A percentile compares a stretch with the other conserved stretches of the same genome.
phyloP scores from a whole-genome alignment of 2,329 filamentous ascomycete genomes.

The Didymella arachidicola region DNA sequence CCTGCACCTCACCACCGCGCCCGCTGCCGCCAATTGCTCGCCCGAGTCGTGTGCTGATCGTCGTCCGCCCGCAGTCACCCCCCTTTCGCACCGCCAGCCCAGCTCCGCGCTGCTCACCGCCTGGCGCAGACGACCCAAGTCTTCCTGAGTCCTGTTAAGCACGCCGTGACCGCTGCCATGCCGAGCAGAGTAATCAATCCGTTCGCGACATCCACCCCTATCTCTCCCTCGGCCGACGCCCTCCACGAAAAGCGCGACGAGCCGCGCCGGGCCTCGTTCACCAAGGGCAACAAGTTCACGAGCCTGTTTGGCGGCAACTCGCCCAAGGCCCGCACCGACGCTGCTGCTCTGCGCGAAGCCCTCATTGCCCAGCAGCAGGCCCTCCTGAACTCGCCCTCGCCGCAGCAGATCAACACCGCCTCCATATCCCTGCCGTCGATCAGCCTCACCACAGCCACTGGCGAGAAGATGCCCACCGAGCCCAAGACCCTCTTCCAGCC shows the following conservation, averaged over 20 bases:
- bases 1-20: not conserved
- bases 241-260: constrained; percentile 63
- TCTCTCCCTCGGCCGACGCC: constrained; percentile 59
- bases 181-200: constrained; percentile 68
- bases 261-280: constrained; percentile 57
- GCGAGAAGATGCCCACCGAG: constrained; percentile 76
- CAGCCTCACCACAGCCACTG: constrained; percentile 85
- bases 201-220: constrained; percentile 62
- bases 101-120: constrained; percentile 9
- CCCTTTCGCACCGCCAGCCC: constrained; percentile 11
- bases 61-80: constrained; percentile 5
- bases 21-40: constrained; percentile 18
- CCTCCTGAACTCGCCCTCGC: constrained; percentile 69
- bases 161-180: constrained; percentile 56
- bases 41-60: constrained; percentile 18
- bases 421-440: constrained; percentile 86
- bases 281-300: constrained; percentile 74
- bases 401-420: constrained; percentile 72
- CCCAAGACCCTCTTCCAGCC: constrained; percentile 86
- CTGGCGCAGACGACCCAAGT: constrained; percentile 5
- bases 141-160: not conserved
- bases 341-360: constrained; percentile 71
- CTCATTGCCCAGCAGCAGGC: constrained; percentile 65
- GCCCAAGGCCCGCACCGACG: constrained; percentile 72
- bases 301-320: constrained; percentile 85